phyloP scores from a whole-genome alignment of 805 yeast genomes.

The Komagataella kurtzmanii region DNA sequence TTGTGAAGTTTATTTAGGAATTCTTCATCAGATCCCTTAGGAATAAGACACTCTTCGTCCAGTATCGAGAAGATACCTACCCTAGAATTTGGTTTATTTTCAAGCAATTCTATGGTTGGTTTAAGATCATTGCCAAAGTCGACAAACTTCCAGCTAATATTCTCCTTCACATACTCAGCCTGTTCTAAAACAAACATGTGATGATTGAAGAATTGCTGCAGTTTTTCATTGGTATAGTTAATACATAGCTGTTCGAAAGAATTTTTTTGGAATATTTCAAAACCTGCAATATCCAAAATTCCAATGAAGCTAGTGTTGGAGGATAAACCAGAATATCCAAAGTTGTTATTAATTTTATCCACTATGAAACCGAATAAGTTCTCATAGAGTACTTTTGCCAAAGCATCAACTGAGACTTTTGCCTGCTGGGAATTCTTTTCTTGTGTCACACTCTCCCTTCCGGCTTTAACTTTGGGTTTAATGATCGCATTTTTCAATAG shows the following conservation, averaged over 20 bases:
- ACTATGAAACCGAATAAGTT: slow-evolving; percentile 70
- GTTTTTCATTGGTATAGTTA: slow-evolving; percentile 45
- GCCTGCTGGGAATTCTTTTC: slow-evolving; percentile 73
- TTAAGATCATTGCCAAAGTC: slow-evolving; percentile 94
- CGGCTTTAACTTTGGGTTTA: slow-evolving; percentile 82
- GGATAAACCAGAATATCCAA: slow-evolving; percentile 20
- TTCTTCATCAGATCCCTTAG: slow-evolving; percentile 72
- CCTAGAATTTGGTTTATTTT: slow-evolving; percentile 34
- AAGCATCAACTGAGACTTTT: slow-evolving; percentile 68
- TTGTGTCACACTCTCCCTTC: slow-evolving; percentile 73
- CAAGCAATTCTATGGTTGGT: slow-evolving; percentile 88
- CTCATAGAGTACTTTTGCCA: slow-evolving; percentile 81
- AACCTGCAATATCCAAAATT: slow-evolving; percentile 49
- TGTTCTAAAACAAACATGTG: slow-evolving; percentile 49
- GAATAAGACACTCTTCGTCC: slow-evolving; percentile 93
- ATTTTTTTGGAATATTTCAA: slow-evolving; percentile 43
- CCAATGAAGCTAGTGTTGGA: slow-evolving; percentile 30
- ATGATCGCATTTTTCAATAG: slow-evolving; percentile 47
- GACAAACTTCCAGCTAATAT: slow-evolving; percentile 57
- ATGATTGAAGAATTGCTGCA: slow-evolving; percentile 50
- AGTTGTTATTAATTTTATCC: slow-evolving; percentile 54
- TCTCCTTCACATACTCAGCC: slow-evolving; percentile 44
- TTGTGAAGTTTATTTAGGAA: slow-evolving; percentile 69
- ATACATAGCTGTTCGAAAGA: slow-evolving; percentile 51
- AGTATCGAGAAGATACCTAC: slow-evolving; percentile 77